Evolutionary conservation across 768 basidiomycete genomes (phyloP).

Genomic region (Lactifluus pinguis): DNA sequence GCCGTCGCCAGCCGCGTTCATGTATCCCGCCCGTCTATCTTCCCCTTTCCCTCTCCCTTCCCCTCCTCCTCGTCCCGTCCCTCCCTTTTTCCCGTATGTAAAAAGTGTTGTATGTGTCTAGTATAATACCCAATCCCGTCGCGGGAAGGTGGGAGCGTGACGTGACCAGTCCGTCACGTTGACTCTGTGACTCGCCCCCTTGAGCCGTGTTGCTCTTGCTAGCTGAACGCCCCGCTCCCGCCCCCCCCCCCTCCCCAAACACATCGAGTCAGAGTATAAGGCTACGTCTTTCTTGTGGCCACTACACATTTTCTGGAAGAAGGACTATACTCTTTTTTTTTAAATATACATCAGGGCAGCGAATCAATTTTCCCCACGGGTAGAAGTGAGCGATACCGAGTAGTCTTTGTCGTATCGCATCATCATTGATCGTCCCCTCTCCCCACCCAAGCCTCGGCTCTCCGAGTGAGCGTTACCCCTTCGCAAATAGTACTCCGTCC

Average conservation of each 20-base stretch:
- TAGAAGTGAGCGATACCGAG: conserved; percentile 12
- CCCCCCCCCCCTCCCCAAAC: not conserved
- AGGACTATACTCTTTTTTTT: conserved; percentile 6
- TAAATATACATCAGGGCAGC: not conserved
- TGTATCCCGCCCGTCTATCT: conserved; percentile 19
- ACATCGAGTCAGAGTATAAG: conserved; percentile 1
- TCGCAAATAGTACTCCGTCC: conserved; percentile 13
- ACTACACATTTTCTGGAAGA: not conserved
- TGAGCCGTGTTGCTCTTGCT: conserved; percentile 15
- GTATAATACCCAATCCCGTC: conserved; percentile 9
- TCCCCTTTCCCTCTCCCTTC: conserved; percentile 18
- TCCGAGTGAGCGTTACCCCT: conserved; percentile 15
- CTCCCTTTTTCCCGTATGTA: conserved; percentile 17
- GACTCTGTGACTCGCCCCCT: conserved; percentile 12
- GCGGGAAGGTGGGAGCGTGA: conserved; percentile 16
- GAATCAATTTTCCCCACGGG: not conserved
- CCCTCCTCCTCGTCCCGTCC: conserved; percentile 15
- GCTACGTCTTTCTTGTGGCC: not conserved
- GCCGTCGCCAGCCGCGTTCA: conserved; percentile 20
- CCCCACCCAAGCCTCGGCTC: conserved; percentile 19
- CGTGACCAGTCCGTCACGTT: conserved; percentile 18
- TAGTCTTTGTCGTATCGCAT: conserved; percentile 16
- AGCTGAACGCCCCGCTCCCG: conserved; percentile 10
- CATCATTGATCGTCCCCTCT: conserved; percentile 21
- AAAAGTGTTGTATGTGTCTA: conserved; percentile 14